phyloP scores from a whole-genome alignment of 148 eudicot species.

The Arbutus unedo region DNA sequence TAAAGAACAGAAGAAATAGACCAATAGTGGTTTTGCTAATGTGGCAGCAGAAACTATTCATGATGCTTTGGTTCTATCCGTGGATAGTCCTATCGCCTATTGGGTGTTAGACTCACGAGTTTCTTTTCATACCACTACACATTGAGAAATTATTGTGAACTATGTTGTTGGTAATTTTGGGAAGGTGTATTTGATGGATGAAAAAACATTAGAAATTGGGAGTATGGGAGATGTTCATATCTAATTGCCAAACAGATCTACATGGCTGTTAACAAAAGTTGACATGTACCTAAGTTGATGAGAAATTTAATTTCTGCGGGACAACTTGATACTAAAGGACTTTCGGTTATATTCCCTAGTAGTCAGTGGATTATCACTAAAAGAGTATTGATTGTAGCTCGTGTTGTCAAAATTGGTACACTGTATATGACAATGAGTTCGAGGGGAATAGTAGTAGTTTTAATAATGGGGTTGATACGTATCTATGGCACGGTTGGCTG shows the following conservation, averaged over 20 bases:
- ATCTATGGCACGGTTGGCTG: neutral
- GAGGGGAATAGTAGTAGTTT: neutral
- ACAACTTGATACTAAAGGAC: neutral
- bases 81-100: no score
- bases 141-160: neutral
- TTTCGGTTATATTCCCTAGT: neutral
- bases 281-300: neutral
- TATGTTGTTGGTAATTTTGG: neutral
- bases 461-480: neutral
- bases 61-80: neutral
- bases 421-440: neutral
- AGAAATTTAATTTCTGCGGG: neutral
- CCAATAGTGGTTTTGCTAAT: neutral
- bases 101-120: no score
- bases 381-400: neutral
- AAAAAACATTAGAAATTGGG: neutral
- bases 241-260: neutral
- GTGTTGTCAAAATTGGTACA: neutral
- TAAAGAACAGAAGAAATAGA: neutral
- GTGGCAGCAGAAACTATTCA: neutral
- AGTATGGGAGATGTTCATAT: neutral
- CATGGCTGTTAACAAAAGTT: neutral
- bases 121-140: neutral
- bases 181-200: constrained; percentile 5
- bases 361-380: neutral